Percentiles rank a stretch among this genome's conserved stretches.
Conservation (phyloP, 1,139 yeast genomes). For the Pichia sp. region DNA sequence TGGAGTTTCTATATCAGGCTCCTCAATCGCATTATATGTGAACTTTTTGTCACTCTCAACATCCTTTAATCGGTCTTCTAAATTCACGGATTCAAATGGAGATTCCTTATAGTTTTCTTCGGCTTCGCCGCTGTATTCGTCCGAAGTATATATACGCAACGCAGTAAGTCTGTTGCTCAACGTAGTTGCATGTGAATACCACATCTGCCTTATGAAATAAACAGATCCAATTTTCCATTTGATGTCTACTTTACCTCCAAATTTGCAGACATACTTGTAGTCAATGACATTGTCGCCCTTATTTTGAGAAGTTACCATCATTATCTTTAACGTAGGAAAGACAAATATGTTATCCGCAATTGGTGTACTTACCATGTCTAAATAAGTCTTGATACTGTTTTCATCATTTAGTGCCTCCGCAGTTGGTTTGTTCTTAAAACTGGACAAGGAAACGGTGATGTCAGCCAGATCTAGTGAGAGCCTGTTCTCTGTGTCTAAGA, state of each 20-base stretch:
- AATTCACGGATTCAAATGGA: slow-evolving; percentile 34
- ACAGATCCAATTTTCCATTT: slow-evolving; percentile 93
- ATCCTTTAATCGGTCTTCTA: slow-evolving; percentile 58
- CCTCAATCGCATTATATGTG: slow-evolving; percentile 59
- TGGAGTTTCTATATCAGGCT: slow-evolving; percentile 85
- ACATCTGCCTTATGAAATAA: slow-evolving; percentile 89
- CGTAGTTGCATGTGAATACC: slow-evolving; percentile 68
- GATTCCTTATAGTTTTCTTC: slow-evolving; percentile 30
- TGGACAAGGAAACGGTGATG: slow-evolving; percentile 62
- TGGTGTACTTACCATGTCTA: slow-evolving; percentile 53
- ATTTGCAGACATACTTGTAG: slow-evolving; percentile 62
- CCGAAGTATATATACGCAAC: slow-evolving; percentile 34
- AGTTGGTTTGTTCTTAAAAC: slow-evolving; percentile 40
- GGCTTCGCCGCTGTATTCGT: slow-evolving; percentile 33
- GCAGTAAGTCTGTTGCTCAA: slow-evolving; percentile 45
- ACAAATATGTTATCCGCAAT: slow-evolving; percentile 76
- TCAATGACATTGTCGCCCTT: slow-evolving; percentile 49
- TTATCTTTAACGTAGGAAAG: slow-evolving; percentile 69
- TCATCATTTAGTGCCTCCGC: slow-evolving; percentile 42
- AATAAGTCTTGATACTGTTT: slow-evolving; percentile 48
- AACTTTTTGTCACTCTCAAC: slow-evolving; percentile 60
- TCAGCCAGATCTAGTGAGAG: slow-evolving; percentile 52
- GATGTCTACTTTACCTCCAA: slow-evolving; percentile 87
- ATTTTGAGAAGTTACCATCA: slow-evolving; percentile 72
- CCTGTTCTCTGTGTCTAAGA: slow-evolving; percentile 44